These are phyloP conservation scores for Vigna reflexopilosa DNA, from an alignment of 306 rosid species.

Conservation along the genomic window DNA sequence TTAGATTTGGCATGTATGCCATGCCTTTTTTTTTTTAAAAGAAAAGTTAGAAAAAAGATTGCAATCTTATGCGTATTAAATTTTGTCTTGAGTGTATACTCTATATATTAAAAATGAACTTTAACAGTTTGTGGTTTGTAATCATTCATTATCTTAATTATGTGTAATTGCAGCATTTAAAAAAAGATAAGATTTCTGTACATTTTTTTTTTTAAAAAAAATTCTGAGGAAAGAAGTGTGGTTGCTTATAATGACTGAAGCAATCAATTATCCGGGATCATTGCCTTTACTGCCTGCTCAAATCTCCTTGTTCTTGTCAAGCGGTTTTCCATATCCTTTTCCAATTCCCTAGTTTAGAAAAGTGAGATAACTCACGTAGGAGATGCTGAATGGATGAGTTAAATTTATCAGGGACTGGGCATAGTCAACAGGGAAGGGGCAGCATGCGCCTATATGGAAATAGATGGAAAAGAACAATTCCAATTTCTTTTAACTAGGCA, in stretches of 20 bases:
- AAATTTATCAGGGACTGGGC: too few relatives aligned
- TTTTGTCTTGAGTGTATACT: conserved; percentile 3
- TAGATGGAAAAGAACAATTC: not conserved
- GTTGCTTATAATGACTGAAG: not conserved
- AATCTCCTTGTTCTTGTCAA: not conserved
- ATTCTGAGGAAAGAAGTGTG: conserved; percentile 1
- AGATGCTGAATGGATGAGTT: too few relatives aligned
- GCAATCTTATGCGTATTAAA: not conserved
- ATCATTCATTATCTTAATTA: not conserved
- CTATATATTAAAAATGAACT: conserved; percentile 20
- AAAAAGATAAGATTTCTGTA: not conserved
- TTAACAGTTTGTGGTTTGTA: conserved; percentile 10
- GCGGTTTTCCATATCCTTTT: too few relatives aligned
- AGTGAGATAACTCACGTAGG: too few relatives aligned
- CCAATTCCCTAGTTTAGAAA: too few relatives aligned
- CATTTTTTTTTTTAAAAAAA: not conserved
- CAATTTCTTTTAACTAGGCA: not conserved
- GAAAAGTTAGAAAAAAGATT: not conserved
- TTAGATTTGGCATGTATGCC: conserved; percentile 8
- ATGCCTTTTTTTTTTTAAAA: not conserved
- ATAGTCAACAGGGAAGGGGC: too few relatives aligned
- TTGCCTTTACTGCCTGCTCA: conserved; percentile 25
- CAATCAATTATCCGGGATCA: not conserved
- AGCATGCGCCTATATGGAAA: not conserved
- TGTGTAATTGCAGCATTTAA: conserved; percentile 4